A percentile compares a stretch with the other conserved stretches of the same genome.
Evolutionary conservation across 1,139 yeast genomes (phyloP).

Genomic region (Blastobotrys persicus): DNA sequence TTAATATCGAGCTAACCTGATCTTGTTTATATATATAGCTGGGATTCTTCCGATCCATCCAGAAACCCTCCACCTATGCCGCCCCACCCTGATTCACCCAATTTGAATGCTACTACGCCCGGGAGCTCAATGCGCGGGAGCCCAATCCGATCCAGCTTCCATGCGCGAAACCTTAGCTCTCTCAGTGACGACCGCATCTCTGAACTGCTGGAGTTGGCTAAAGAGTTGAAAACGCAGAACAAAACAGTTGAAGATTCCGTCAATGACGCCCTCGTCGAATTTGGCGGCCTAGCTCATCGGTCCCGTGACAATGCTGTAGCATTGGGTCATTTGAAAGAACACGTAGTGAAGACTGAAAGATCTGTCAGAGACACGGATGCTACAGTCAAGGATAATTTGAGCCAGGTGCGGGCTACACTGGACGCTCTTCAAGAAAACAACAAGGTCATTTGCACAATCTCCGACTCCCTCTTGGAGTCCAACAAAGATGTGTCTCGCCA

Average conservation of each 20-base stretch:
- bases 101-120: slow-evolving; percentile 27
- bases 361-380: slow-evolving; percentile 20
- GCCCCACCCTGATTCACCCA: slow-evolving; percentile 35
- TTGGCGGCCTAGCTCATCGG: slow-evolving; percentile 42
- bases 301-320: slow-evolving; percentile 46
- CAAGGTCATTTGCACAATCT: slow-evolving; percentile 24
- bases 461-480: slow-evolving; percentile 28
- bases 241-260: slow-evolving; percentile 39
- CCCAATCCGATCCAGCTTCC: slow-evolving; percentile 22
- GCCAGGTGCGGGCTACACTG: slow-evolving; percentile 21
- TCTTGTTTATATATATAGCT: slow-evolving; percentile 18
- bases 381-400: slow-evolving; percentile 24
- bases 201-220: slow-evolving; percentile 34
- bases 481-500: slow-evolving; percentile 23
- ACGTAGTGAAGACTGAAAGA: slow-evolving; percentile 25
- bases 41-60: slow-evolving; percentile 41
- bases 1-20: neutral
- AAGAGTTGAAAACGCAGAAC: slow-evolving; percentile 30
- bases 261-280: slow-evolving; percentile 41
- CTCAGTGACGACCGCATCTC: slow-evolving; percentile 32
- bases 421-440: slow-evolving; percentile 29
- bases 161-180: slow-evolving; percentile 15
- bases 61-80: slow-evolving; percentile 43
- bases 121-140: slow-evolving; percentile 22
- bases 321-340: slow-evolving; percentile 35